A percentile compares a stretch with the other conserved stretches of the same genome.
Conservation (phyloP, 2,329 filamentous ascomycete species). For the Botrytis aclada region DNA sequence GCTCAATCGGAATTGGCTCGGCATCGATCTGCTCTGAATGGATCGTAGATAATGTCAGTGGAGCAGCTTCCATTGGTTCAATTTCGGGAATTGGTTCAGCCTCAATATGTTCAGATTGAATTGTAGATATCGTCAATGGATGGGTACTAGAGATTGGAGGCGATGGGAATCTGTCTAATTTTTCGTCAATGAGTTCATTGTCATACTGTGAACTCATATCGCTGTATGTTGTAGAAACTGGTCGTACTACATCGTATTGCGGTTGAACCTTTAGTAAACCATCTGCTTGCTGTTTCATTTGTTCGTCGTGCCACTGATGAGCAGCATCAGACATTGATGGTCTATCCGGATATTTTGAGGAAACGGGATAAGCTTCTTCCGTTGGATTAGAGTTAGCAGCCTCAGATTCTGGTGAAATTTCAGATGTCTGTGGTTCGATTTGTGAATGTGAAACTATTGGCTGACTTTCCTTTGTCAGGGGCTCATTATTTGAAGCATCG, state of each 20-base stretch:
- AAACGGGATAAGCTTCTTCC: constrained; percentile 23
- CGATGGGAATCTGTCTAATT: constrained; percentile 53
- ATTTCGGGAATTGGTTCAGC: constrained; percentile 29
- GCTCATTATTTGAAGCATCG: background rate
- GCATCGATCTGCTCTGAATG: constrained; percentile 43
- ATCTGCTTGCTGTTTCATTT: constrained; percentile 29
- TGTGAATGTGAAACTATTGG: background rate
- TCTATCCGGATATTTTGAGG: constrained; percentile 25
- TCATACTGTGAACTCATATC: constrained; percentile 53
- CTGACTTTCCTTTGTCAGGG: background rate
- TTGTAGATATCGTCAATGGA: constrained; percentile 38
- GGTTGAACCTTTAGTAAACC: constrained; percentile 26
- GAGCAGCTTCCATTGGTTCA: constrained; percentile 24
- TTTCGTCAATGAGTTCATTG: constrained; percentile 47
- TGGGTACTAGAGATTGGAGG: constrained; percentile 45
- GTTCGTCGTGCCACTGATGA: constrained; percentile 36
- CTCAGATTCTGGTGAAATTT: constrained; percentile 25
- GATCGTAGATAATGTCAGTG: constrained; percentile 39
- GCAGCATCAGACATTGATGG: constrained; percentile 33
- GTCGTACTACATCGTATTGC: constrained; percentile 38
- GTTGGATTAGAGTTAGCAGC: constrained; percentile 23
- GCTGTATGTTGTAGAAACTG: constrained; percentile 50
- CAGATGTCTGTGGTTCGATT: background rate
- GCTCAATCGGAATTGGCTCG: constrained; percentile 27
- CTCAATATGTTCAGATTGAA: constrained; percentile 39